Percentiles rank a stretch among this genome's conserved stretches.
These are phyloP conservation scores for Rhypophila decipiens DNA, from an alignment of 495 filamentous ascomycete genomes.

Conservation along the genomic window DNA sequence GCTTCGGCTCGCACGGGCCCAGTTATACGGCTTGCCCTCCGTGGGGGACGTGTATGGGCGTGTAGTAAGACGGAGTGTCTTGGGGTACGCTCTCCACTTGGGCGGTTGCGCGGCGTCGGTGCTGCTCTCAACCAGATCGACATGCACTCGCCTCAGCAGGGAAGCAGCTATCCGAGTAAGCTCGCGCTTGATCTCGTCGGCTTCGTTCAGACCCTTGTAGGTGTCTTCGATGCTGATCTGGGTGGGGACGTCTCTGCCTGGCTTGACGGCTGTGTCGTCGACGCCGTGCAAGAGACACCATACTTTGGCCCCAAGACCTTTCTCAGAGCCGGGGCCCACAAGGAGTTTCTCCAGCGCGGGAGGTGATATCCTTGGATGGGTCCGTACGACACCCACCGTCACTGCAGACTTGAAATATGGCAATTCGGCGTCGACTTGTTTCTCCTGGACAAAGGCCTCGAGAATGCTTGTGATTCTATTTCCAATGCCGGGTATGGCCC, in stretches of 20 bases:
- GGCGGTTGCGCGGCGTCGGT: background rate
- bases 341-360: conserved; percentile 57
- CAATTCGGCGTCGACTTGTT: conserved; percentile 21
- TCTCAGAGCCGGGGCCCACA: conserved; percentile 58
- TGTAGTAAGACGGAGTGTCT: conserved; percentile 72
- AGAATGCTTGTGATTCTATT: conserved; percentile 68
- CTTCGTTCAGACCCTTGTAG: conserved; percentile 57
- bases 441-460: conserved; percentile 51
- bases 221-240: conserved; percentile 96
- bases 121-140: conserved; percentile 54
- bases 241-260: conserved; percentile 65
- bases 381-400: conserved; percentile 60
- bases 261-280: conserved; percentile 60
- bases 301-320: conserved; percentile 58
- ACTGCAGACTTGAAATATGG: conserved; percentile 42
- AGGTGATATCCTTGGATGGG: conserved; percentile 52
- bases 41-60: conserved; percentile 46
- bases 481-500: conserved; percentile 82
- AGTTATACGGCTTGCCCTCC: conserved; percentile 19
- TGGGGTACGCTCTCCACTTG: conserved; percentile 38
- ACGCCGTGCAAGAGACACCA: conserved; percentile 59
- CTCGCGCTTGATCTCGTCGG: conserved; percentile 54
- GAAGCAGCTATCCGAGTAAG: conserved; percentile 58
- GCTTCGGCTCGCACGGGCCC: conserved; percentile 63
- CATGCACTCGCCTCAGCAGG: conserved; percentile 69